A percentile compares a stretch with the other conserved stretches of the same genome.
Conservation (phyloP, 23 red algal species). For the Gracilaria vermiculophylla region DNA sequence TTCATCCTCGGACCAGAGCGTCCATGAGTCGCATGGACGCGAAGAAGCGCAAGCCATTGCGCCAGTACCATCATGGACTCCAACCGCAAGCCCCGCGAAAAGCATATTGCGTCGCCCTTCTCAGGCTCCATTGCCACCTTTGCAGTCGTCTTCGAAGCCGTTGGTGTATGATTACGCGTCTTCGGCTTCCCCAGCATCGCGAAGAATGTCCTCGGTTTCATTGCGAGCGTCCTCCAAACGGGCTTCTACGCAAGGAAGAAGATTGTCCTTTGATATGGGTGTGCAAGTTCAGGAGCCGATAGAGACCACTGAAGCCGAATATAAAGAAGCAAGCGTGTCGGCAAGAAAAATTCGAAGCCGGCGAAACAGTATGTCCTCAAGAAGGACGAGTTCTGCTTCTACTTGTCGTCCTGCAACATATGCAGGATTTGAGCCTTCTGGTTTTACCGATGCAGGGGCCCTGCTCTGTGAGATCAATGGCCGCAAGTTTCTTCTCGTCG, state of each 20-base stretch:
- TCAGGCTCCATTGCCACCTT: neutral
- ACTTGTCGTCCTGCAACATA: neutral
- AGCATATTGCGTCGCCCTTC: constrained; percentile 8
- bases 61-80: neutral
- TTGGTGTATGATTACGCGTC: constrained; percentile 26
- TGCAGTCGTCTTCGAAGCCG: neutral
- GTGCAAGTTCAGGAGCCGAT: constrained; percentile 4
- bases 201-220: constrained; percentile 25
- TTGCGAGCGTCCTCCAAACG: neutral
- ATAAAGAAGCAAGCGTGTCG: neutral
- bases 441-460: neutral
- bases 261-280: neutral
- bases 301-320: neutral
- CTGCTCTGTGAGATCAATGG: constrained; percentile 10
- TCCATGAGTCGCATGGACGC: neutral
- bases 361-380: neutral
- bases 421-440: constrained; percentile 2
- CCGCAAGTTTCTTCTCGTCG: constrained; percentile 13
- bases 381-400: neutral
- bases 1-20: neutral
- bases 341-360: constrained; percentile 4
- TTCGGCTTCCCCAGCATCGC: constrained; percentile 26
- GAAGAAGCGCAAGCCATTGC: neutral
- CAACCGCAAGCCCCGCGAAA: neutral
- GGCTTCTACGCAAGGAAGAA: neutral